These are phyloP conservation scores for Thalassiosira oceanica DNA, from an alignment of 352 stramenopile genomes.

Conservation along the genomic window DNA sequence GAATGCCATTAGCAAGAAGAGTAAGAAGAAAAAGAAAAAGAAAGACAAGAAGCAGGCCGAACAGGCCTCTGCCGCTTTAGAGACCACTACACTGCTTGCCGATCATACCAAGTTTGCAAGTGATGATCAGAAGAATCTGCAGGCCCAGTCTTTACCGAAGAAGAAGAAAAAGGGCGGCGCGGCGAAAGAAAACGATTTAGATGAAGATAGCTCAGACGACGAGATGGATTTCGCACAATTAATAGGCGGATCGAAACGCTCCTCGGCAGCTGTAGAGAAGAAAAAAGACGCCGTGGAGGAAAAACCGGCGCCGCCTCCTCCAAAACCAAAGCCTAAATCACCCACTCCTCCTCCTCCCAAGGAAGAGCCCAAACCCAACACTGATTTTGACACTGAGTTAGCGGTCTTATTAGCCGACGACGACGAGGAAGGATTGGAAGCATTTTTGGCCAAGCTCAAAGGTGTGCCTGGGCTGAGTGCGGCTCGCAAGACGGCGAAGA, in stretches of 20 bases:
- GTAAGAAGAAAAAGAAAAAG: constrained; percentile 79
- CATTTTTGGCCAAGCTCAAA: constrained; percentile 67
- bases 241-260: constrained; percentile 31
- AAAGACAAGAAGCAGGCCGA: constrained; percentile 61
- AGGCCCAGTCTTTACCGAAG: background rate
- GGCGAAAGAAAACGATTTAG: constrained; percentile 8
- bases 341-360: constrained; percentile 1
- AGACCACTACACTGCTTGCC: constrained; percentile 1
- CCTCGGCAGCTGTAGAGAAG: constrained; percentile 27
- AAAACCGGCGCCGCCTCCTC: constrained; percentile 12
- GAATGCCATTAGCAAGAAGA: constrained; percentile 48
- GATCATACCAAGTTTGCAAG: background rate
- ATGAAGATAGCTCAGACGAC: constrained; percentile 52
- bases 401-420: constrained; percentile 41
- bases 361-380: background rate
- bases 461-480: constrained; percentile 71
- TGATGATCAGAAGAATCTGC: background rate
- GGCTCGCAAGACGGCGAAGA: constrained; percentile 81
- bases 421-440: constrained; percentile 70
- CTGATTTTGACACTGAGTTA: constrained; percentile 42
- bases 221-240: constrained; percentile 55
- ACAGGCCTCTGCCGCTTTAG: constrained; percentile 10
- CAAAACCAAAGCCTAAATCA: constrained; percentile 4
- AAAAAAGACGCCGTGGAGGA: constrained; percentile 24
- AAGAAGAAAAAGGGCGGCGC: constrained; percentile 27